These are phyloP conservation scores for Allomyces macrogynus DNA, from an alignment of 192 early-diverging fungal genomes.

Conservation along the genomic window DNA sequence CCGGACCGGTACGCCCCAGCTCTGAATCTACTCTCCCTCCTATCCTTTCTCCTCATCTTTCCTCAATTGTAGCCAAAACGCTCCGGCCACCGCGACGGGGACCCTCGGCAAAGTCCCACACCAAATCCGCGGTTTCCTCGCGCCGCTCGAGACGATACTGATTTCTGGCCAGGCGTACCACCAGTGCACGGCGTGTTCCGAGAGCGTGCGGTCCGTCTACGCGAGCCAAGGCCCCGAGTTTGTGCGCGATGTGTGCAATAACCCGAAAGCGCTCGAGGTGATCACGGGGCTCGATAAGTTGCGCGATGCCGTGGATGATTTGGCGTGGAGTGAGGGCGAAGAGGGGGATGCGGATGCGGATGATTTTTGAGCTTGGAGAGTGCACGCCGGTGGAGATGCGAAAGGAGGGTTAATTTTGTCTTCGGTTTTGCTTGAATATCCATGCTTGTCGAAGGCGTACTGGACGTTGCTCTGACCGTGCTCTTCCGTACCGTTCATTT, in stretches of 20 bases:
- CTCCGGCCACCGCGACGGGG: slow-evolving; percentile 1
- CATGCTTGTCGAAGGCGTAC: too few species aligned
- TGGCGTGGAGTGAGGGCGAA: slow-evolving; percentile 56
- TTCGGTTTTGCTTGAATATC: too few species aligned
- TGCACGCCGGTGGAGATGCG: too few species aligned
- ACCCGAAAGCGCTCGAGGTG: slow-evolving; percentile 61
- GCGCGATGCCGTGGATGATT: slow-evolving; percentile 48
- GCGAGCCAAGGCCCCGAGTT: slow-evolving; percentile 52
- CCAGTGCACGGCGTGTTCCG: slow-evolving; percentile 81
- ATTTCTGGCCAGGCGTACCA: slow-evolving; percentile 68
- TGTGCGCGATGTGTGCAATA: slow-evolving; percentile 44
- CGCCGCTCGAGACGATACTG: slow-evolving; percentile 61
- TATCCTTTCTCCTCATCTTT: slow-evolving; percentile 16
- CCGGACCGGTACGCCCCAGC: slow-evolving; percentile 34
- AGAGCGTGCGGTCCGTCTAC: slow-evolving; percentile 13
- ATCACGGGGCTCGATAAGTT: slow-evolving; percentile 64
- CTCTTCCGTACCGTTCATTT: too few species aligned
- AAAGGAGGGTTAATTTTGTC: too few species aligned
- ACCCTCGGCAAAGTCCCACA: slow-evolving; percentile 66
- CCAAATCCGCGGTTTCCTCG: slow-evolving; percentile 84
- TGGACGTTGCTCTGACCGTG: too few species aligned
- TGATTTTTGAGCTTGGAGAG: too few species aligned
- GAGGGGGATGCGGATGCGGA: slow-evolving; percentile 21
- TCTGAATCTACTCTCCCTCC: too few species aligned
- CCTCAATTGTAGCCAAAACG: slow-evolving; percentile 2